phyloP scores from a whole-genome alignment of 345 rosid genomes.

The Kernera saxatilis region DNA sequence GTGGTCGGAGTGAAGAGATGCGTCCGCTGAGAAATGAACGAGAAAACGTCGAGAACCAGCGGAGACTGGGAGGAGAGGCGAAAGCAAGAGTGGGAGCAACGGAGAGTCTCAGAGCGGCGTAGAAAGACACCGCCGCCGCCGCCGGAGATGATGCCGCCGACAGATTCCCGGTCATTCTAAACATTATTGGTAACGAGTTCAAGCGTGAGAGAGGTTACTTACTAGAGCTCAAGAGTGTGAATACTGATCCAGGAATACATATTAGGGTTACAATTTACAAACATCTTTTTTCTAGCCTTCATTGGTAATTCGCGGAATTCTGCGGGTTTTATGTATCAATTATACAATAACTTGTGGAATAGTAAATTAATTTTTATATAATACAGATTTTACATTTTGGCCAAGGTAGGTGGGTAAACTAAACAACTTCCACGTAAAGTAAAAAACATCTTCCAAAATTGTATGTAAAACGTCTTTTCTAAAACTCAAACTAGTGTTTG shows the following conservation, averaged over 20 bases:
- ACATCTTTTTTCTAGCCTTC: no score
- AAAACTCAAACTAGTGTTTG: no score
- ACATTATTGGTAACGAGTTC: conserved; percentile 7
- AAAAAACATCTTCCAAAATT: no score
- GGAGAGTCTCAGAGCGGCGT: conserved; percentile 37
- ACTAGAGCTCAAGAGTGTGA: background rate
- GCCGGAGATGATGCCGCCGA: conserved; percentile 25
- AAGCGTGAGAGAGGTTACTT: background rate
- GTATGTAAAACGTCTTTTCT: background rate
- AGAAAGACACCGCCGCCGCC: background rate
- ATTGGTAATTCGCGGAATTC: background rate
- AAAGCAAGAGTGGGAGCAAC: conserved; percentile 31
- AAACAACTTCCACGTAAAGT: no score
- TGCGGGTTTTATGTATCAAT: background rate
- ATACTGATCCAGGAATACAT: no score
- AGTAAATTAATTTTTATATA: background rate
- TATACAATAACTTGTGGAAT: background rate
- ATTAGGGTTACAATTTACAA: no score
- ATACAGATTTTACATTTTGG: background rate
- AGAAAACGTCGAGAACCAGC: conserved; percentile 34
- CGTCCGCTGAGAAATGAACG: conserved; percentile 26
- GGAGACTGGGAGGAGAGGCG: conserved; percentile 31
- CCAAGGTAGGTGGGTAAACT: background rate
- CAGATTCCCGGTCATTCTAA: conserved; percentile 21
- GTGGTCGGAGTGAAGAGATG: conserved; percentile 17